These are phyloP conservation scores for Boletus tomentosulus DNA, from an alignment of 768 basidiomycete genomes.

Conservation along the genomic window DNA sequence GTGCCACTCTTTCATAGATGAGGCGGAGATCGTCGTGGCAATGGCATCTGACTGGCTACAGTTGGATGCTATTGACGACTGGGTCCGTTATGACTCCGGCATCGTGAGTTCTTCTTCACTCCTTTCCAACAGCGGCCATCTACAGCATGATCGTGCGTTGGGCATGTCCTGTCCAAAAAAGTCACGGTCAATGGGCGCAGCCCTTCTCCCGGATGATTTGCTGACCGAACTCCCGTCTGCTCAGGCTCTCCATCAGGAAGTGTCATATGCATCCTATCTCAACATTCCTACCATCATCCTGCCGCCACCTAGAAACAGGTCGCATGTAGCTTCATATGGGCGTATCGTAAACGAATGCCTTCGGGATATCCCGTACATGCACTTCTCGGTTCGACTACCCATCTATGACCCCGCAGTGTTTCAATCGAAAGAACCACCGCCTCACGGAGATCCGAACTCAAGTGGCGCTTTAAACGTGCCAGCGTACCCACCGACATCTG, in stretches of 20 bases:
- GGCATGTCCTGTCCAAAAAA: slow-evolving; percentile 14
- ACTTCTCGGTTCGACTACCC: slow-evolving; percentile 79
- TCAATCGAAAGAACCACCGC: slow-evolving; percentile 34
- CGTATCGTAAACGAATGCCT: slow-evolving; percentile 82
- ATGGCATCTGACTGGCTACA: slow-evolving; percentile 94
- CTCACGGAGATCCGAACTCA: slow-evolving; percentile 26
- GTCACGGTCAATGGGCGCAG: slow-evolving; percentile 19
- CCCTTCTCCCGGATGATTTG: not conserved
- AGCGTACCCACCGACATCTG: slow-evolving; percentile 15
- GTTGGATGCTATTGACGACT: slow-evolving; percentile 87
- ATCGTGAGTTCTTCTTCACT: slow-evolving; percentile 54
- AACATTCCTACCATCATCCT: slow-evolving; percentile 82
- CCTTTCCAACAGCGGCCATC: slow-evolving; percentile 4
- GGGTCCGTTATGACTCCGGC: slow-evolving; percentile 94
- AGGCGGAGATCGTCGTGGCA: slow-evolving; percentile 65
- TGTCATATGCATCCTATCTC: slow-evolving; percentile 90
- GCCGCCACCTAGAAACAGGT: slow-evolving; percentile 81
- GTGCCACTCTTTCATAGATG: slow-evolving; percentile 46
- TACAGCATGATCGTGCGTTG: slow-evolving; percentile 7
- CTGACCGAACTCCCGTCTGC: slow-evolving; percentile 13
- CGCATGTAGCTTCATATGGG: slow-evolving; percentile 87
- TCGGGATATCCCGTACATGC: slow-evolving; percentile 62
- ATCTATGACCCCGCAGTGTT: slow-evolving; percentile 73
- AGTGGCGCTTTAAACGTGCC: slow-evolving; percentile 25
- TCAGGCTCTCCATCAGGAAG: slow-evolving; percentile 89